phyloP scores from a whole-genome alignment of 2,329 filamentous ascomycete genomes.

The Epichloe sp. region DNA sequence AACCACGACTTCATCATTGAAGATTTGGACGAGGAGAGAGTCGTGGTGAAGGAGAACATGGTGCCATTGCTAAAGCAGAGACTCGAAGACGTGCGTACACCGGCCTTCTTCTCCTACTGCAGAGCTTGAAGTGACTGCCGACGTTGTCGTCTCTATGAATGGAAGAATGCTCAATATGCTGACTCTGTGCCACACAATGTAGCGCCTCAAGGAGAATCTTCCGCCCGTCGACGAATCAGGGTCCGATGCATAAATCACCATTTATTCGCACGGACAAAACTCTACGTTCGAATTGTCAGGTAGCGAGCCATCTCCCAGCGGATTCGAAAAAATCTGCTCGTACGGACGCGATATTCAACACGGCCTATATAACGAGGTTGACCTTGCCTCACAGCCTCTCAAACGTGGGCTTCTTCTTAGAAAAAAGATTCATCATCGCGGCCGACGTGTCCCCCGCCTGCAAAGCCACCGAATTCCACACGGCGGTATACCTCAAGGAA shows the following conservation, averaged over 20 bases:
- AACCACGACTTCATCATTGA: conserved; percentile 66
- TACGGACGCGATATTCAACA: background rate
- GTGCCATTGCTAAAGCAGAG: conserved; percentile 51
- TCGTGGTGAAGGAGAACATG: conserved; percentile 65
- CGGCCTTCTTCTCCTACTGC: background rate
- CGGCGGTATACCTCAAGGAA: conserved; percentile 66
- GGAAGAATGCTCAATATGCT: background rate
- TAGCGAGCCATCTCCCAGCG: too few species aligned
- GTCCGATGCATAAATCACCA: conserved; percentile 26
- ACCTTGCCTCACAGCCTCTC: conserved; percentile 55
- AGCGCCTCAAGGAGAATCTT: conserved; percentile 40
- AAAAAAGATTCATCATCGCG: conserved; percentile 67
- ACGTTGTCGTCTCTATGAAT: background rate
- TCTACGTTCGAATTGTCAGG: background rate
- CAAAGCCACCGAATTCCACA: conserved; percentile 78
- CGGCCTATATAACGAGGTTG: background rate
- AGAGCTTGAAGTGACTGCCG: background rate
- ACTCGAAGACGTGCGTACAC: conserved; percentile 48
- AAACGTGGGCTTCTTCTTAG: conserved; percentile 71
- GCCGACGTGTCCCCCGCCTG: conserved; percentile 66
- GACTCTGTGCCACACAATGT: conserved; percentile 2
- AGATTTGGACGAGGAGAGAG: conserved; percentile 63
- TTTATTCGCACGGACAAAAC: background rate
- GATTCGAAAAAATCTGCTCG: too few species aligned
- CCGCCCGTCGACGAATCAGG: conserved; percentile 38